A percentile compares a stretch with the other conserved stretches of the same genome.
Conservation (phyloP, 768 basidiomycete genomes). For the Macrolepiota albuminosa region DNA sequence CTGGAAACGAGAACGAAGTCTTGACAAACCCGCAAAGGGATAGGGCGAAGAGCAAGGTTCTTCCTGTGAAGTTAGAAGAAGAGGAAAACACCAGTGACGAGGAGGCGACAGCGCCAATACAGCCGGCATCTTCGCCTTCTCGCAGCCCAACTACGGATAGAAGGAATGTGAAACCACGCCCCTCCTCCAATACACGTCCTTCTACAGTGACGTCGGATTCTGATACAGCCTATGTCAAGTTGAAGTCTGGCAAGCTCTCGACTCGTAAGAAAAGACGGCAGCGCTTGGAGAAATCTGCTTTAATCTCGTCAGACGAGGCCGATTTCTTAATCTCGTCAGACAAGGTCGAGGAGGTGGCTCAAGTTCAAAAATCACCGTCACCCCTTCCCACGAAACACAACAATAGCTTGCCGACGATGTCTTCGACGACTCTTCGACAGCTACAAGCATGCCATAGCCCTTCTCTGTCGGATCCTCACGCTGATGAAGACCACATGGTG, state of each 20-base stretch:
- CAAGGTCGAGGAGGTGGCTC: slow-evolving; percentile 5
- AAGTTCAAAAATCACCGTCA: not conserved
- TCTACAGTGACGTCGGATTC: slow-evolving; percentile 3
- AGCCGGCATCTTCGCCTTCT: not conserved
- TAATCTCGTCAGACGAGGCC: slow-evolving; percentile 11
- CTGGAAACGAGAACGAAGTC: slow-evolving; percentile 1
- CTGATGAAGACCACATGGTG: not conserved
- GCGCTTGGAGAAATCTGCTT: not conserved
- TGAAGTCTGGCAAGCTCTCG: slow-evolving; percentile 8
- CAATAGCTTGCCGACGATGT: not conserved
- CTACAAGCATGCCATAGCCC: not conserved
- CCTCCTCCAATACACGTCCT: not conserved
- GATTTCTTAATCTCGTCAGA: slow-evolving; percentile 8
- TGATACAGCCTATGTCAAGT: slow-evolving; percentile 4
- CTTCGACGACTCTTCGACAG: not conserved
- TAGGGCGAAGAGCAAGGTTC: slow-evolving; percentile 10
- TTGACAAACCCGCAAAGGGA: slow-evolving; percentile 2
- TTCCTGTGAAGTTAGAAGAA: slow-evolving; percentile 14
- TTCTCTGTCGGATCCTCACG: not conserved
- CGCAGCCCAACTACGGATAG: not conserved
- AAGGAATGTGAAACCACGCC: not conserved
- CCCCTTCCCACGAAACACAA: not conserved
- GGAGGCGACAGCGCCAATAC: not conserved
- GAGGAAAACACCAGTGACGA: slow-evolving; percentile 3
- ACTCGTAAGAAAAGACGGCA: slow-evolving; percentile 8